Conservation (phyloP, 352 stramenopile species). For the Phytophthora citrophthora region DNA sequence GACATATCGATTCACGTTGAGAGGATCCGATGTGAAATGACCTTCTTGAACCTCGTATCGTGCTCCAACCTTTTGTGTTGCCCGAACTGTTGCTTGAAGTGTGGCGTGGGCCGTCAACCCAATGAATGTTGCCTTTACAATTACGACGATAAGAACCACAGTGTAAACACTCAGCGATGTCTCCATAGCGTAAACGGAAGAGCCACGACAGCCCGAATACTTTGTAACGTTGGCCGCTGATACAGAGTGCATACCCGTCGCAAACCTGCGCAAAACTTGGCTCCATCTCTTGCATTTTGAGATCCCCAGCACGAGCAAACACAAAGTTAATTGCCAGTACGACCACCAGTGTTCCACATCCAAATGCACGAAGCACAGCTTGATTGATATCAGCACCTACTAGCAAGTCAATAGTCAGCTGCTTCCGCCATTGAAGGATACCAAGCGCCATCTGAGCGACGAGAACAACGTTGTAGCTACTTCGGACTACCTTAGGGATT, state of each 20-base stretch:
- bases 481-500: conserved; percentile 46
- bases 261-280: conserved; percentile 45
- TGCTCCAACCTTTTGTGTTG: conserved; percentile 4
- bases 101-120: conserved; percentile 24
- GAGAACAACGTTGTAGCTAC: conserved; percentile 49
- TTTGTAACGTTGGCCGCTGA: conserved; percentile 27
- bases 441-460: conserved; percentile 40
- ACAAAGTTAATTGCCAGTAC: conserved; percentile 43
- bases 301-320: conserved; percentile 40
- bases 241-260: conserved; percentile 33
- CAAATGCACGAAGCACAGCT: conserved; percentile 37
- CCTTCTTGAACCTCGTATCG: not conserved
- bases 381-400: conserved; percentile 38
- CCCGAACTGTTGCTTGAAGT: conserved; percentile 16
- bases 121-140: conserved; percentile 5
- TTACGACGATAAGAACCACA: conserved; percentile 28
- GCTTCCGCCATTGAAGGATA: conserved; percentile 42
- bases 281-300: conserved; percentile 50
- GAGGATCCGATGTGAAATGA: not conserved
- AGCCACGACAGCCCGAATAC: conserved; percentile 42
- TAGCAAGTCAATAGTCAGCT: conserved; percentile 47
- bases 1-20: not conserved
- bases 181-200: conserved; percentile 35
- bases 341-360: conserved; percentile 37
- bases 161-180: conserved; percentile 29